These are phyloP conservation scores for Lasiosphaeriaceae sp. DNA, from an alignment of 495 filamentous ascomycete genomes.

Conservation along the genomic window DNA sequence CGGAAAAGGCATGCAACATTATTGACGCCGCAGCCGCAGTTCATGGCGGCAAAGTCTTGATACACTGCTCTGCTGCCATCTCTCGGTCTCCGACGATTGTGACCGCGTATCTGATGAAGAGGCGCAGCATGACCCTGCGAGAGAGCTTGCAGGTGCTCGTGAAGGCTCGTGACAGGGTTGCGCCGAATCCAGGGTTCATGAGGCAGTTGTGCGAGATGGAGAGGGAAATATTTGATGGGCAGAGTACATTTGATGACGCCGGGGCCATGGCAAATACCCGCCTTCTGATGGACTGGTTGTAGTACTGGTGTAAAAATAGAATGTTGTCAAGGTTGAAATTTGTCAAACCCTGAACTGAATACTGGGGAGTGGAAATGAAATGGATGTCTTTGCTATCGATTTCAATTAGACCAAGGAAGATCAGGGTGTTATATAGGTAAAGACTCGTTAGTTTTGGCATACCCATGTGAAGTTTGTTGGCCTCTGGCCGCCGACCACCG, in stretches of 20 bases:
- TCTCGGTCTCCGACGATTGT: conserved; percentile 9
- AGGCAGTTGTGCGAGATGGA: conserved; percentile 11
- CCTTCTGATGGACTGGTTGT: background rate
- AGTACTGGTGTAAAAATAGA: too few relatives aligned
- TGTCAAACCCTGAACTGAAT: too few relatives aligned
- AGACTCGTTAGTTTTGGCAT: too few relatives aligned
- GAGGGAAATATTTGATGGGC: conserved; percentile 9
- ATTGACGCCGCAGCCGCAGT: background rate
- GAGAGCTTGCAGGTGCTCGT: conserved; percentile 2
- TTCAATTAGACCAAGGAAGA: too few relatives aligned
- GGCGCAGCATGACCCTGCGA: conserved; percentile 4
- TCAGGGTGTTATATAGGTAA: too few relatives aligned
- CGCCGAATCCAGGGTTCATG: conserved; percentile 9
- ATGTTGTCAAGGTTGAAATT: too few relatives aligned
- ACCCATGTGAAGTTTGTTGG: too few relatives aligned
- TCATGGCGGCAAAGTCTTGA: background rate
- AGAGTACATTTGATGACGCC: conserved; percentile 3
- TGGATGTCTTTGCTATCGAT: too few relatives aligned
- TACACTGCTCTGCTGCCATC: conserved; percentile 10
- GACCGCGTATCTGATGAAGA: conserved; percentile 7
- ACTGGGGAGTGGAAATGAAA: too few relatives aligned
- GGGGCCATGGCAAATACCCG: background rate
- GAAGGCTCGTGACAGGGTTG: background rate
- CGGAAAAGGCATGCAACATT: background rate
- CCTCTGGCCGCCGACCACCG: too few relatives aligned